Evolutionary conservation across 2,329 filamentous ascomycete genomes (phyloP), one percentile per base, ranked within the genome.

Genomic region (Ceratocystis alfenasii): DNA sequence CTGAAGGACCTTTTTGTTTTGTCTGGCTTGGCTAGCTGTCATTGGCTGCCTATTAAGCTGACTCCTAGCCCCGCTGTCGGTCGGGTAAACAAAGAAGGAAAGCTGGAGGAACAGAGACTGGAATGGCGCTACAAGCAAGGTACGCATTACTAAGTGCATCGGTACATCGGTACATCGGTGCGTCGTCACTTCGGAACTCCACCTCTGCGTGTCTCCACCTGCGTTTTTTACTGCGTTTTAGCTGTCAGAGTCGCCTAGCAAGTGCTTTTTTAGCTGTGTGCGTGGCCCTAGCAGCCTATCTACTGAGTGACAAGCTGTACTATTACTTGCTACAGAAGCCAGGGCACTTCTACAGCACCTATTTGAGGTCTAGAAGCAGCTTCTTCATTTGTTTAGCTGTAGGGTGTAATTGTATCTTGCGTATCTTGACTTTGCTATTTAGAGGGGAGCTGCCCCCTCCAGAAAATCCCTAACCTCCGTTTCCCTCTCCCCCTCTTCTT

Each of bases 401-500:
- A 36, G 36, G 8, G 33, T 36, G 33, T 36, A 41, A 41, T 12
- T 57, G 25, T 57, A 57, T 57, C 50, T 28, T 55, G 22, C 30
- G 30, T 30, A 55, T 55, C 53, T 30, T 17, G n/a, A 15, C 53
- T 30, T 15, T 57, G 22, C 22, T 57, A 57, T 57, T 57, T 57
- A 57, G 53, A 57, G 53, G 53, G 22, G 30, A 57, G 20, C 53
- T 25, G 10, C 62, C 50, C 45, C 59, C 55, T 36, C 61, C 44
- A 10, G n/a, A 50, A 20, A 53, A 33, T 41, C 22, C 48, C 36
- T 22, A 46, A 55, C 48, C 53, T 46, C 44, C 61, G 33, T 64
- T 55, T 36, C 20, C 36, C 50, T 63, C 44, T 48, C 53, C 53
- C 46, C 65, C 67, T 64, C 65, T 67, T 48, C 65, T 65, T 48